Evolutionary conservation across 2,329 filamentous ascomycete genomes (phyloP).

Genomic region (Ramularia collo-cygni): DNA sequence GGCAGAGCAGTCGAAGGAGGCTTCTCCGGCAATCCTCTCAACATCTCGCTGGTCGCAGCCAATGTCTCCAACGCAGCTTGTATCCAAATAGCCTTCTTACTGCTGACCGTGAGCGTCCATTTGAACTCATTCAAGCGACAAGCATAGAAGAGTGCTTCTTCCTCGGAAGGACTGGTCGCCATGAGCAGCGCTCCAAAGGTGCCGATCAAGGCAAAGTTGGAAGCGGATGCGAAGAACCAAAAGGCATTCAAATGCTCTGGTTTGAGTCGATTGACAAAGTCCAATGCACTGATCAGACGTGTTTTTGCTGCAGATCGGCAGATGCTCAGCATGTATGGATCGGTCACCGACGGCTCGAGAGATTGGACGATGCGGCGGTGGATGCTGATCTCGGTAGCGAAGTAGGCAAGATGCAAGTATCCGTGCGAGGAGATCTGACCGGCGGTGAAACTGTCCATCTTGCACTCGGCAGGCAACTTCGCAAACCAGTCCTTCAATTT

Average conservation of each 20-base stretch:
- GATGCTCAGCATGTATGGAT: conserved; percentile 82
- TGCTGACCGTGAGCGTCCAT: conserved; percentile 86
- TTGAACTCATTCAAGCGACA: conserved; percentile 79
- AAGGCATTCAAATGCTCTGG: conserved; percentile 82
- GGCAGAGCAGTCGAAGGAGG: conserved; percentile 20
- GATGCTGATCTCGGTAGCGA: conserved; percentile 87
- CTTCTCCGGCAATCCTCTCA: conserved; percentile 40
- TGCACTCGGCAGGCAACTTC: conserved; percentile 54
- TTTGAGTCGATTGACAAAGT: conserved; percentile 89
- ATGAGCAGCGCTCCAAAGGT: conserved; percentile 87
- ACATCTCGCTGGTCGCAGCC: conserved; percentile 38
- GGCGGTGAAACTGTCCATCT: conserved; percentile 53
- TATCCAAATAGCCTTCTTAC: conserved; percentile 56
- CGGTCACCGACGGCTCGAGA: conserved; percentile 48
- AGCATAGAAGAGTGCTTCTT: conserved; percentile 91
- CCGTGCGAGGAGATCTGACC: conserved; percentile 40
- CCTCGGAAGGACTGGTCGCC: conserved; percentile 77
- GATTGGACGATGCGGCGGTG: conserved; percentile 87
- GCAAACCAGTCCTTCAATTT: conserved; percentile 79
- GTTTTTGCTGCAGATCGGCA: conserved; percentile 92
- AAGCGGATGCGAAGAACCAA: conserved; percentile 84
- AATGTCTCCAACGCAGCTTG: conserved; percentile 40
- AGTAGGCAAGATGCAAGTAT: conserved; percentile 85
- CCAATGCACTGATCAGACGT: conserved; percentile 89
- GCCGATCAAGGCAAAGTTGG: conserved; percentile 89